Percentiles rank a stretch among this genome's conserved stretches.
Conservation (phyloP, 2,329 filamentous ascomycete species). For the Berkeleyomyces rouxiae region DNA sequence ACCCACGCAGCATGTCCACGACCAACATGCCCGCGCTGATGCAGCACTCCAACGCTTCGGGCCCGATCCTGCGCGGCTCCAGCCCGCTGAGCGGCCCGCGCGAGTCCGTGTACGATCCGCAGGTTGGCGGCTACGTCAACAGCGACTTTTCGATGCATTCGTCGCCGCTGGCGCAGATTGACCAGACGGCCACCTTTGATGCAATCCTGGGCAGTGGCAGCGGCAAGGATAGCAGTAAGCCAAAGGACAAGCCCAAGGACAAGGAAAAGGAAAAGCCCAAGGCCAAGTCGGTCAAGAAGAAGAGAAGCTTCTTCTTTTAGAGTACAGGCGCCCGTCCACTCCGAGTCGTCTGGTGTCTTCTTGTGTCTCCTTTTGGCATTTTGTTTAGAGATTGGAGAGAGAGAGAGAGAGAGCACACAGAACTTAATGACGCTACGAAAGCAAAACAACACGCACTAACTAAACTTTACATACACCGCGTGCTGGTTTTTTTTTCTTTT, state of each 20-base stretch:
- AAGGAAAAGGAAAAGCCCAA: conserved; percentile 17
- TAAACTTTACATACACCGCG: neutral
- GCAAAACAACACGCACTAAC: conserved; percentile 5
- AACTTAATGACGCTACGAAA: conserved; percentile 12
- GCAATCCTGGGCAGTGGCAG: conserved; percentile 27
- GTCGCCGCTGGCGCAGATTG: conserved; percentile 19
- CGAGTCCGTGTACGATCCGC: conserved; percentile 17
- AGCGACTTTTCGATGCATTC: conserved; percentile 14
- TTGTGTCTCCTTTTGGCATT: neutral
- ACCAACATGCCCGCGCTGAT: conserved; percentile 4
- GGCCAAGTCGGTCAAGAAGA: conserved; percentile 24
- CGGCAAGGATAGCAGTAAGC: neutral
- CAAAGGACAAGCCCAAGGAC: neutral
- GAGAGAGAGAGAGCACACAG: no score
- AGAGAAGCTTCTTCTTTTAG: conserved; percentile 25
- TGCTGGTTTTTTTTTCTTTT: neutral
- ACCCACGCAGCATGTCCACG: conserved; percentile 13
- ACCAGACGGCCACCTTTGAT: conserved; percentile 27
- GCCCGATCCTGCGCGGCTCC: conserved; percentile 11
- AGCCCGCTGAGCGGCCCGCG: conserved; percentile 20
- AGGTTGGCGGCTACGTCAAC: conserved; percentile 14
- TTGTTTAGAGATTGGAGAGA: no score
- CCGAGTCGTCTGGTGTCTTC: neutral
- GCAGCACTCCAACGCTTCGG: conserved; percentile 6
- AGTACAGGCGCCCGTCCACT: neutral